Conservation (phyloP, 23 red algal genomes). For the Gracilaria caudata region DNA sequence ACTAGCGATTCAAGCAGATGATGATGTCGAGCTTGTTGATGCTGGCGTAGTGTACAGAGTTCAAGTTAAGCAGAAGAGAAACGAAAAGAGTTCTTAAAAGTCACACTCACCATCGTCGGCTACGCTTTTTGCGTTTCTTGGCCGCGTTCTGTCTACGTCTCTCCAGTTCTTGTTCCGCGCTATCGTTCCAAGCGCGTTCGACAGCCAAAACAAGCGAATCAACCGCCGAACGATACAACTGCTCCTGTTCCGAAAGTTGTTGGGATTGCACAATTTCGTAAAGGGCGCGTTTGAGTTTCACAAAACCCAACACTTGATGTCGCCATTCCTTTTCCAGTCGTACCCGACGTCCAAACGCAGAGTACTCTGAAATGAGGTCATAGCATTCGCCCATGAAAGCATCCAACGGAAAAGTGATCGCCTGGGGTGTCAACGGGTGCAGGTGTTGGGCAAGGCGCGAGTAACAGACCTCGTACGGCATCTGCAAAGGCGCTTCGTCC, state of each 20-base stretch:
- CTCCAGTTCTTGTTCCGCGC: constrained; percentile 1
- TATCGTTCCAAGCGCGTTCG: constrained; percentile 23
- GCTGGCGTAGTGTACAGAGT: constrained; percentile 1
- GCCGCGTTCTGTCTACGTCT: constrained; percentile 18
- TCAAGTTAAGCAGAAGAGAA: not conserved
- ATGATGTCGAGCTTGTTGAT: not conserved
- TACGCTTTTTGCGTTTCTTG: constrained; percentile 31
- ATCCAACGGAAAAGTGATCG: constrained; percentile 13
- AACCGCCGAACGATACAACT: constrained; percentile 19
- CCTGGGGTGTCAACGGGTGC: not conserved
- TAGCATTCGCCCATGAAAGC: constrained; percentile 29
- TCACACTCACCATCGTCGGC: constrained; percentile 21
- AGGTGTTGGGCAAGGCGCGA: constrained; percentile 8
- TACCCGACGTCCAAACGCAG: constrained; percentile 25
- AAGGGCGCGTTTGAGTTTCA: constrained; percentile 26
- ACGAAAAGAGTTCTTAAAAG: not conserved
- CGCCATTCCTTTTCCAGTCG: constrained; percentile 56
- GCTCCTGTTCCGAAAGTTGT: not conserved
- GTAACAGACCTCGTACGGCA: constrained; percentile 42
- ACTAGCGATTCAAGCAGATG: constrained; percentile 11
- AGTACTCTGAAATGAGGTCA: constrained; percentile 34
- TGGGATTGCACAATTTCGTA: constrained; percentile 4
- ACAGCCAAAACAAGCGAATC: constrained; percentile 22
- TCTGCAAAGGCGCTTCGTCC: constrained; percentile 16
- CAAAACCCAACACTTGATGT: constrained; percentile 8